Evolutionary conservation across 352 stramenopile species (phyloP), one percentile per base, ranked within the genome.

Genomic region (Globisporangium lucens): DNA sequence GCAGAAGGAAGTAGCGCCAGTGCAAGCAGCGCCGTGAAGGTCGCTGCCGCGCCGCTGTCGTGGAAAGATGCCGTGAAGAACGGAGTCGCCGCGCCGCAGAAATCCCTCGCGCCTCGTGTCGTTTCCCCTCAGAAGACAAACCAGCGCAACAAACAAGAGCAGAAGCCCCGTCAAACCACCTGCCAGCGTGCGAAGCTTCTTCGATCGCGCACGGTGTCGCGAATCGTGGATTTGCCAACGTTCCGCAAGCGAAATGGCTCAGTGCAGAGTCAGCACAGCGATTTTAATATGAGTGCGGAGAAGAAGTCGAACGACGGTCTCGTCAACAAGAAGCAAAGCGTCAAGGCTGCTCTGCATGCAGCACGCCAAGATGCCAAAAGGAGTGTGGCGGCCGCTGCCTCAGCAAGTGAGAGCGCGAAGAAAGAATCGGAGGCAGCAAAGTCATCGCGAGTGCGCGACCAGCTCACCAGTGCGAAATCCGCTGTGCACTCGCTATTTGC

Each of bases 41-140:
- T 46, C 10, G 38, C 56, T 2, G 47, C 17, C 20, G 61, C 61
- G 17, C 72, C 74, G 22, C 47, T 80, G 10, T 80, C 74, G n/a
- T 80, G 74, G 74, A 80, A 76, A 69, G 74, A 80, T 33, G 74
- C 74, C 0, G 74, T 80, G 22, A 67, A 80, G 35, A 74, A 67
- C 27, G 62, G 74, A 27, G 69, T 71, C 9, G 62, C 71, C 0
- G 33, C 33, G 29, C 38, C 66, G 17, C 69, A 68, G 33, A 69
- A 56, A 27, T 66, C 65, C n/a, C 58, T 60, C 12, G 53, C 22
- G 17, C 59, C 30, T 9, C 63, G 56, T 27, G 35, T n/a, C 4
- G 3, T 33, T 33, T 46, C 69, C 4, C 43, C 65, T 27, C 49
- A 61, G 20, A 73, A 68, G 27, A 27, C 30, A 43, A 47, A 52